Conservation (phyloP, 1,284 basidiomycete species). For the Sanghuangporus sanghuang region DNA sequence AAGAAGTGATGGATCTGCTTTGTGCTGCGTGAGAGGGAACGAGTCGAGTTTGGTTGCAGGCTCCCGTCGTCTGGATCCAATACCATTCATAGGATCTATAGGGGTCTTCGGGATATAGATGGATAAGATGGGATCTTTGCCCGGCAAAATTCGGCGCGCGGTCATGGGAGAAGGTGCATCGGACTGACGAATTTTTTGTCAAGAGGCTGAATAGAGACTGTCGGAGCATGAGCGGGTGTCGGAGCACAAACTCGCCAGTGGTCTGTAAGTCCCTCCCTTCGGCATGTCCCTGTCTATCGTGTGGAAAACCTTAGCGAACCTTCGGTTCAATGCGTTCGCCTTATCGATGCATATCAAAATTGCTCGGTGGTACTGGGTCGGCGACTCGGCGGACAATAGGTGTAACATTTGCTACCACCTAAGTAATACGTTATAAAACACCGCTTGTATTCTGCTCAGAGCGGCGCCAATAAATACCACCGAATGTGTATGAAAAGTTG, state of each 20-base stretch:
- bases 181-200: background rate
- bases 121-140: constrained; percentile 1
- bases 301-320: background rate
- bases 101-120: background rate
- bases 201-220: background rate
- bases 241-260: background rate
- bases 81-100: background rate
- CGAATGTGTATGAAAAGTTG: background rate
- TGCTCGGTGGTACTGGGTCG: background rate
- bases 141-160: constrained; percentile 6
- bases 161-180: background rate
- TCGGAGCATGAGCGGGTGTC: background rate
- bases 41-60: background rate
- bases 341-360: constrained; percentile 9
- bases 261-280: background rate
- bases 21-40: background rate
- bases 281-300: background rate
- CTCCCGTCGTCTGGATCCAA: background rate
- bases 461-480: background rate
- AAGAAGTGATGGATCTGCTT: background rate
- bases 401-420: background rate
- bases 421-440: background rate
- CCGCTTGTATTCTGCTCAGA: background rate
- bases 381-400: background rate
- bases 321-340: background rate